Evolutionary conservation across 805 yeast species (phyloP).

Genomic region (Tetrapisispora fleetii): DNA sequence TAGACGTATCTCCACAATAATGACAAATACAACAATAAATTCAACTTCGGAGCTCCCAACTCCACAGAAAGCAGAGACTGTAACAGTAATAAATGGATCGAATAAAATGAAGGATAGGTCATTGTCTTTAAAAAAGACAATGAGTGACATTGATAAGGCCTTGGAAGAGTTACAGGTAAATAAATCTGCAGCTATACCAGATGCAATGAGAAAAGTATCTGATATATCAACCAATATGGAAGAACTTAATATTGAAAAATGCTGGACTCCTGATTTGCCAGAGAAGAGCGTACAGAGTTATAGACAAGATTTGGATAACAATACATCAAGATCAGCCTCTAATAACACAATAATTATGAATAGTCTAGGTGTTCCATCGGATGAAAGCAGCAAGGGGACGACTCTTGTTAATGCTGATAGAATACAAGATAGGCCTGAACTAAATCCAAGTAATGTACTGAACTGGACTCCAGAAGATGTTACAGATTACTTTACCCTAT

Average conservation of each 20-base stretch:
- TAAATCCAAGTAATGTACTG: slow-evolving; percentile 30
- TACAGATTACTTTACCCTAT: slow-evolving; percentile 56
- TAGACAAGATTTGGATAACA: neutral
- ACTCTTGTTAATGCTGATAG: neutral
- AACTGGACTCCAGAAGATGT: slow-evolving; percentile 87
- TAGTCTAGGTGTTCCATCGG: neutral
- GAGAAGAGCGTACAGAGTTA: neutral
- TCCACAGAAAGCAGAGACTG: slow-evolving; percentile 21
- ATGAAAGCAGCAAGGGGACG: neutral
- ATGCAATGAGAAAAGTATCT: slow-evolving; percentile 6
- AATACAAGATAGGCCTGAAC: neutral
- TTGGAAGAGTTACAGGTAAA: slow-evolving; percentile 46
- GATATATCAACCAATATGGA: slow-evolving; percentile 1
- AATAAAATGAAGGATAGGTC: slow-evolving; percentile 18
- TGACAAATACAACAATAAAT: slow-evolving; percentile 4
- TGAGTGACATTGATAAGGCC: slow-evolving; percentile 67
- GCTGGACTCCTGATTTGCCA: neutral
- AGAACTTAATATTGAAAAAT: neutral
- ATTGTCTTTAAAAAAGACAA: slow-evolving; percentile 41
- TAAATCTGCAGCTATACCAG: neutral
- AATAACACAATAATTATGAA: neutral
- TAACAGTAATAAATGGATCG: slow-evolving; percentile 7
- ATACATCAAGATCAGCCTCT: slow-evolving; percentile 1
- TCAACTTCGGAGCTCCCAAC: slow-evolving; percentile 15
- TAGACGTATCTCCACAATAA: slow-evolving; percentile 1